Conservation (phyloP, 1,284 basidiomycete genomes). For the Mycosarcoma mackinlayi region DNA sequence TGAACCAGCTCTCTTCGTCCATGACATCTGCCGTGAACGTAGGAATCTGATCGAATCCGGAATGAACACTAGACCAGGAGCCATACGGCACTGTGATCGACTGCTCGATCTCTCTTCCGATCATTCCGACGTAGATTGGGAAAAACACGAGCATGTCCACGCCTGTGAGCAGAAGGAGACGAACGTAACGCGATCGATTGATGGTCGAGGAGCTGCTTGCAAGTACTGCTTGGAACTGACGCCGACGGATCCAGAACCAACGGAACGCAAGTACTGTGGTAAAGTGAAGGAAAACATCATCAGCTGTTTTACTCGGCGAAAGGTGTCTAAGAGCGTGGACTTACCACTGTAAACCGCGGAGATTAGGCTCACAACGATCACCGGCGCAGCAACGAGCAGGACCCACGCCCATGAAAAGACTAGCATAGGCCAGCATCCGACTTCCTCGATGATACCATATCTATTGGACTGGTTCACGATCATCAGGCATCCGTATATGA, state of each 20-base stretch:
- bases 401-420: slow-evolving; percentile 12
- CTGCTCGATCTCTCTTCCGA: neutral
- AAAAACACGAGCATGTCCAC: slow-evolving; percentile 21
- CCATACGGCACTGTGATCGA: slow-evolving; percentile 4
- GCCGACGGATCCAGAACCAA: slow-evolving; percentile 29
- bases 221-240: slow-evolving; percentile 27
- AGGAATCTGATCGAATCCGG: neutral
- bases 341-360: slow-evolving; percentile 20
- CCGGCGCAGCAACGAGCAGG: slow-evolving; percentile 10
- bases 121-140: slow-evolving; percentile 8
- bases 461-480: slow-evolving; percentile 24
- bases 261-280: slow-evolving; percentile 17
- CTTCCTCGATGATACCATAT: slow-evolving; percentile 15
- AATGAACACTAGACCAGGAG: slow-evolving; percentile 19
- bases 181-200: slow-evolving; percentile 15
- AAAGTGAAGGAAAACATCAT: neutral
- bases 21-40: neutral
- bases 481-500: slow-evolving; percentile 19
- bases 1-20: neutral
- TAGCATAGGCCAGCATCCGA: slow-evolving; percentile 23
- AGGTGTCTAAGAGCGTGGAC: neutral
- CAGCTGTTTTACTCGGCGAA: neutral
- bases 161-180: slow-evolving; percentile 11
- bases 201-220: slow-evolving; percentile 16
- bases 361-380: slow-evolving; percentile 7